Percentiles rank a stretch among this genome's conserved stretches.
Evolutionary conservation across 805 yeast species (phyloP).

Genomic region (Martiniozyma abietophila): DNA sequence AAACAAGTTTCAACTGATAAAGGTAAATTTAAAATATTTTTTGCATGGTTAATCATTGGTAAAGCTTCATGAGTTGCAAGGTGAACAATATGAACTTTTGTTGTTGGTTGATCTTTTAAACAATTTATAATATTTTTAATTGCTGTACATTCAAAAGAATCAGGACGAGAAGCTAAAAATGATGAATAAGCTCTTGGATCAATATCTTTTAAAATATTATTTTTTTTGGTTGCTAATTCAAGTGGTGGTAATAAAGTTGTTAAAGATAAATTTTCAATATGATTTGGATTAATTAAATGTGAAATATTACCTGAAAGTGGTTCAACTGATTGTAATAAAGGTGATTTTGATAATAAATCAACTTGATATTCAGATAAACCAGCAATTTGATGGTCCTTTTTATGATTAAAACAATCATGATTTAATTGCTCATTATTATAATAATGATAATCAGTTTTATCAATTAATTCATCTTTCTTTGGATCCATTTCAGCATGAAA

Average conservation of each 20-base stretch:
- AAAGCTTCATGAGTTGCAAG: constrained; percentile 79
- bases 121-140: constrained; percentile 61
- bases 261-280: constrained; percentile 11
- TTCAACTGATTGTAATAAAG: constrained; percentile 47
- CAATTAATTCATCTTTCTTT: constrained; percentile 4
- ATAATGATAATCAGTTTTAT: constrained; percentile 34
- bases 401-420: background rate
- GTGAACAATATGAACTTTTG: constrained; percentile 82
- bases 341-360: constrained; percentile 45
- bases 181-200: constrained; percentile 63
- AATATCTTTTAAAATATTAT: constrained; percentile 28
- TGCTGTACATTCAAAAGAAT: constrained; percentile 78
- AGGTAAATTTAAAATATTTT: constrained; percentile 39
- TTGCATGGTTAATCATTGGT: constrained; percentile 63
- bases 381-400: background rate
- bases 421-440: constrained; percentile 13
- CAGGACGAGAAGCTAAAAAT: constrained; percentile 81
- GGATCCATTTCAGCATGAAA: constrained; percentile 85
- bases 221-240: constrained; percentile 14
- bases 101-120: constrained; percentile 46
- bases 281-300: constrained; percentile 25
- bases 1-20: constrained; percentile 89
- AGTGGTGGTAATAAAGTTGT: constrained; percentile 21
- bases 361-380: constrained; percentile 41
- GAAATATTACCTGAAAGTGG: constrained; percentile 43